phyloP scores from a whole-genome alignment of 768 basidiomycete species.

The Lanmaoa pseudosensibilis region DNA sequence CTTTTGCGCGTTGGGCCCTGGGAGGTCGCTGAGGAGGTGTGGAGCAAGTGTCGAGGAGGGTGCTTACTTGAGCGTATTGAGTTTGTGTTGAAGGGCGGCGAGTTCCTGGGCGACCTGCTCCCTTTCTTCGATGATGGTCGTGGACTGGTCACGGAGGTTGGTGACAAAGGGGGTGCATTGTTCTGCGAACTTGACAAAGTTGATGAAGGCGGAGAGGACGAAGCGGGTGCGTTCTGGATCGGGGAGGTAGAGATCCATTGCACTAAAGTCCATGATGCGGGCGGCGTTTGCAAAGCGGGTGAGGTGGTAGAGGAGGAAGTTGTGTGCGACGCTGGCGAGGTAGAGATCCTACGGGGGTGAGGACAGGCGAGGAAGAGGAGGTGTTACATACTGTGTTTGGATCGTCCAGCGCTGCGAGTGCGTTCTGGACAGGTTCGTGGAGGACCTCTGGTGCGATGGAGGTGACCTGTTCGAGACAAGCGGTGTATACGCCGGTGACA shows the following conservation, averaged over 20 bases:
- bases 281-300: slow-evolving; percentile 72
- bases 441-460: slow-evolving; percentile 59
- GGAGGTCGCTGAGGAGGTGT: not conserved
- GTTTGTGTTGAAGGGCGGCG: slow-evolving; percentile 48
- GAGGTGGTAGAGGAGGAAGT: slow-evolving; percentile 72
- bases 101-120: slow-evolving; percentile 53
- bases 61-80: slow-evolving; percentile 57
- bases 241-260: slow-evolving; percentile 72
- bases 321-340: slow-evolving; percentile 53
- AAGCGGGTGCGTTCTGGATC: slow-evolving; percentile 72
- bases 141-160: slow-evolving; percentile 60
- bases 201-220: slow-evolving; percentile 86
- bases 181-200: slow-evolving; percentile 88
- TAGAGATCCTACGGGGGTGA: slow-evolving; percentile 60
- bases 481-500: slow-evolving; percentile 65
- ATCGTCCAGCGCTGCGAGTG: slow-evolving; percentile 50
- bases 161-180: slow-evolving; percentile 64
- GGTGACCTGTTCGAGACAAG: slow-evolving; percentile 72
- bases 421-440: slow-evolving; percentile 55
- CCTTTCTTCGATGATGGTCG: slow-evolving; percentile 59
- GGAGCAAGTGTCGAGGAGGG: not conserved
- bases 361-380: not conserved
- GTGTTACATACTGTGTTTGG: slow-evolving; percentile 51
- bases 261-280: slow-evolving; percentile 72
- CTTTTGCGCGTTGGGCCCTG: slow-evolving; percentile 64